Evolutionary conservation across 768 basidiomycete genomes (phyloP), one percentile per base, ranked within the genome.

Genomic region (Russula foetens): DNA sequence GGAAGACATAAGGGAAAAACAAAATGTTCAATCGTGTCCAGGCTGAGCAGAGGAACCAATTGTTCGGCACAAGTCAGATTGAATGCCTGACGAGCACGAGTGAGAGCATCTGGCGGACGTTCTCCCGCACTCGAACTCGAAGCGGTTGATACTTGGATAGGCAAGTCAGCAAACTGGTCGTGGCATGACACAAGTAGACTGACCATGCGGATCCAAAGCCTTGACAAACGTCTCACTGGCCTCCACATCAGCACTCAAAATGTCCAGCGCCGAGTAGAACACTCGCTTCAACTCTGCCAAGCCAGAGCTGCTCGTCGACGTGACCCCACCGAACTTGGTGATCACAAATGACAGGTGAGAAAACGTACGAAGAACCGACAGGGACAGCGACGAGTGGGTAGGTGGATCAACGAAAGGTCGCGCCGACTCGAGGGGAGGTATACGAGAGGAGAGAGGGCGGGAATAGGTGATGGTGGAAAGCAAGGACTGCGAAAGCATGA

Each of bases 1-100:
- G 86, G 85, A 44, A 81, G 73, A 65, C 85, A 85, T 21, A 88
- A 68, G 1, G 78, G 80, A 60, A 87, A 80, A 15, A 89, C 82
- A 41, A 74, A 72, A 6, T 79, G 69, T 67, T 79, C 78, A 53
- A 91, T 76, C 56, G 75, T 80, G 3, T 74, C 72, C 15, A 79
- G 77, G 51, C 74, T 76, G 17, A 93, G 72, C 4, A 79, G 76
- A 0, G 84, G 81, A 11, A 92, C 76, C 4, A 94, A 78, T 67
- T 92, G 92, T 69, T 94, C 92, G 23, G 89, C 80, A 57, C 83
- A 82, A 8, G 86, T 86, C 31, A 94, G 74, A 12, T 80, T 79
- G 69, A 86, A 92, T 69, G 74, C 63, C 75, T 76, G 4, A 76
- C 76, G 43, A 72, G 53, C 14, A 2, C 51, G 55, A 17, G 19